Evolutionary conservation across 768 basidiomycete genomes (phyloP), one percentile per base, ranked within the genome.

Genomic region (Kwoniella newhampshirensis): DNA sequence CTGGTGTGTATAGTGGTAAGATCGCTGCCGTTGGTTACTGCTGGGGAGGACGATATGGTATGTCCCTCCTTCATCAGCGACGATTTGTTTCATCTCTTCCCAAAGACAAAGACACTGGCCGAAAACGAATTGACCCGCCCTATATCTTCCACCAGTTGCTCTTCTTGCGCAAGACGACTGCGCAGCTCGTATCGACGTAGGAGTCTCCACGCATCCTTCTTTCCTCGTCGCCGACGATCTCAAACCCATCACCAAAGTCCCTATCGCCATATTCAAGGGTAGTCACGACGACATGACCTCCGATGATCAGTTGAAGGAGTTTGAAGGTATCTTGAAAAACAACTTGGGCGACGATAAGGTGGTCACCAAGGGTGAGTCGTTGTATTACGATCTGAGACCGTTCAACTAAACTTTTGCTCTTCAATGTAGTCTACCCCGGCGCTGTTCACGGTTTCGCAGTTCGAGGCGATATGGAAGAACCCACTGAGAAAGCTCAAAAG

Each of bases 141-240:
- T n/a, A n/a, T n/a, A n/a, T n/a, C n/a, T n/a, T n/a, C n/a, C n/a
- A n/a, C n/a, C 18, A 58, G 56, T 55, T n/a, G 59, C 59, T 18
- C 30, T 68, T 25, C 59, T 69, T 3, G 67, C 66, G 13, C 63
- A 70, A 40, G 64, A 64, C 7, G 57, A 64, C 36, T 64, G 62
- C 2, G 66, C 61, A 0, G 54, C 59, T 32, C 48, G 45, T 32
- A 61, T 72, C 25, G 66, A 64, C 60, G 63, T 63, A 3, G 72
- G 57, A 15, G 69, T 78, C 23, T 64, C 71, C 13, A 66, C 89
- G 59, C 78, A 78, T 56, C 77, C 77, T 18, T 68, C 68, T 7
- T 73, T 73, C 66, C 30, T 75, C 12, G 55, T 64, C 52, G 66
- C 70, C 3, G 65, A 61, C 47, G 74, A 76, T 46, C 59, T 75